Percentiles rank a stretch among this genome's conserved stretches.
Conservation (phyloP, 176 grass and related monocot genomes). For the Cenchrus purpureus region DNA sequence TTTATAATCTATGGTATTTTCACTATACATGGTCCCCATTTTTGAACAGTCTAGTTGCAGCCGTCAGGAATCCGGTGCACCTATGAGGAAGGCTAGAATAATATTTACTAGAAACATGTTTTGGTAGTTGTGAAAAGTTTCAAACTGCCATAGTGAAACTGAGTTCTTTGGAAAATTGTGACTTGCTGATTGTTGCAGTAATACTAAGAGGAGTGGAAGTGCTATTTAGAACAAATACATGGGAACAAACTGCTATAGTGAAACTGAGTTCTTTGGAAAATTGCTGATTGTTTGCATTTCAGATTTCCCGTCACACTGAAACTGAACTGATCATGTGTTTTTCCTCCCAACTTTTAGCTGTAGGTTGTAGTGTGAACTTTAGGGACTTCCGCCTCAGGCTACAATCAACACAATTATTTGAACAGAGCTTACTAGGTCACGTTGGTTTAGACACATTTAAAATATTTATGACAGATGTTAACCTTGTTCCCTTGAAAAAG, state of each 20-base stretch:
- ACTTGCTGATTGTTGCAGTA: not conserved
- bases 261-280: not conserved
- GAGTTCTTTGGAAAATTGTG: not conserved
- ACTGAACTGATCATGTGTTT: not conserved
- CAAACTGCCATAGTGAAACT: not conserved
- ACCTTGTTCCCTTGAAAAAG: not conserved
- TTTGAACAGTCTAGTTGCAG: not conserved
- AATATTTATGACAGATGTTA: conserved; percentile 14
- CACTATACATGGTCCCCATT: not conserved
- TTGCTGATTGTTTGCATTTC: not conserved
- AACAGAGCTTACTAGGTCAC: conserved; percentile 22
- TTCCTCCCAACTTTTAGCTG: not conserved
- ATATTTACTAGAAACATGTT: not conserved
- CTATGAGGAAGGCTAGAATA: not conserved
- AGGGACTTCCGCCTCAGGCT: not conserved
- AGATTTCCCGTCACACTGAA: not conserved
- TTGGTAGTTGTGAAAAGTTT: not conserved
- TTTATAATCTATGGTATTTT: not conserved
- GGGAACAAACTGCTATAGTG: not conserved
- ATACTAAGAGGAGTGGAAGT: not conserved
- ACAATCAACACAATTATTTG: conserved; percentile 19
- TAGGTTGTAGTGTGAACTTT: not conserved
- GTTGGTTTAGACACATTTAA: not conserved
- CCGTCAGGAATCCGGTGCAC: not conserved
- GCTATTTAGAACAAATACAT: not conserved